Conservation (phyloP, 1,284 basidiomycete genomes). For the Bondarzewia mesenterica region DNA sequence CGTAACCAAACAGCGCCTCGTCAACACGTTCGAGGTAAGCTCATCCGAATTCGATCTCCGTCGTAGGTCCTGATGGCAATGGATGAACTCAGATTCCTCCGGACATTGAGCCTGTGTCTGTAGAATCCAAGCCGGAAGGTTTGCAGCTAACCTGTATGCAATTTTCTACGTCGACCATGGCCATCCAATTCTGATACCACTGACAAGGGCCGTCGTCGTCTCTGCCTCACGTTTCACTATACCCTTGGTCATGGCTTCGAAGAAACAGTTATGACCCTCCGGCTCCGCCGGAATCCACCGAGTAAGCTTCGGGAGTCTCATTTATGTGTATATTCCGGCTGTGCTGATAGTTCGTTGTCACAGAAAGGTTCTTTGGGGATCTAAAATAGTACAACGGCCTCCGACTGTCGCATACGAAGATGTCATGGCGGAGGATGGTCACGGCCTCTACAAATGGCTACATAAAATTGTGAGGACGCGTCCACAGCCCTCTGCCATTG, state of each 20-base stretch:
- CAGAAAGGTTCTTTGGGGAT: slow-evolving; percentile 78
- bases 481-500: not conserved
- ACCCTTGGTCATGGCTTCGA: slow-evolving; percentile 83
- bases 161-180: not conserved
- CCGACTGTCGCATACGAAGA: slow-evolving; percentile 74
- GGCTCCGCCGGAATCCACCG: slow-evolving; percentile 12
- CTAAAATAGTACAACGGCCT: slow-evolving; percentile 66
- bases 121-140: slow-evolving; percentile 56
- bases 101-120: slow-evolving; percentile 60
- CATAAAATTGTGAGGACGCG: slow-evolving; percentile 61
- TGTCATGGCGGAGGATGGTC: slow-evolving; percentile 61
- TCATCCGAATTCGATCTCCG: too few species aligned
- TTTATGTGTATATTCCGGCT: not conserved
- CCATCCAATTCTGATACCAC: not conserved
- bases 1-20: slow-evolving; percentile 82
- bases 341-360: not conserved
- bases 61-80: not conserved
- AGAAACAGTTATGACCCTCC: slow-evolving; percentile 71
- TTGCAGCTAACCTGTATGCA: slow-evolving; percentile 59
- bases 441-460: slow-evolving; percentile 76
- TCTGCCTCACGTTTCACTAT: slow-evolving; percentile 64
- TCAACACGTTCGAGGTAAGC: slow-evolving; percentile 75
- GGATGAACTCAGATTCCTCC: slow-evolving; percentile 55
- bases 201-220: slow-evolving; percentile 36
- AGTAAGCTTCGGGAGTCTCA: not conserved